These are phyloP conservation scores for Sclerotinia subarctica DNA, from an alignment of 2,329 filamentous ascomycete genomes.

Conservation along the genomic window DNA sequence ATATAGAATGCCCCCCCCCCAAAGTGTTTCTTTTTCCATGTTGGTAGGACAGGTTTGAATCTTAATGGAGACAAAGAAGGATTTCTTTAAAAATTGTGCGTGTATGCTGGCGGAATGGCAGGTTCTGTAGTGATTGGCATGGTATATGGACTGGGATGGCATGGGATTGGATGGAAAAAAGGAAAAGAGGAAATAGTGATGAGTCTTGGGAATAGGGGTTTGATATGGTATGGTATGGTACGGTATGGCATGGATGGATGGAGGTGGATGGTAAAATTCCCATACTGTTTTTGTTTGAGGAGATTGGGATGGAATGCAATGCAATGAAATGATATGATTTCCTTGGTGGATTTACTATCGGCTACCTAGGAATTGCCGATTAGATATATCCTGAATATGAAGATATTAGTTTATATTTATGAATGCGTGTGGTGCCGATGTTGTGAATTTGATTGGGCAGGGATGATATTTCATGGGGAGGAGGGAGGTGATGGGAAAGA, in stretches of 20 bases:
- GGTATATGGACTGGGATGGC: background rate
- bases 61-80: background rate
- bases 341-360: background rate
- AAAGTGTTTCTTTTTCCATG: background rate
- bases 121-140: background rate
- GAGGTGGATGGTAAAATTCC: background rate
- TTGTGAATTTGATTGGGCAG: background rate
- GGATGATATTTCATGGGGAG: background rate
- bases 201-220: background rate
- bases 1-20: background rate
- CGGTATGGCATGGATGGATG: background rate
- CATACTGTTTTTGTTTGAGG: background rate
- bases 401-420: background rate
- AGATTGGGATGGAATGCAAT: slow-evolving; percentile 5
- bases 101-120: background rate
- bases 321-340: background rate
- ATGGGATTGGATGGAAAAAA: background rate
- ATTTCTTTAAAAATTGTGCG: background rate
- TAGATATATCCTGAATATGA: slow-evolving; percentile 11
- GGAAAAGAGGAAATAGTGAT: background rate
- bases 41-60: background rate
- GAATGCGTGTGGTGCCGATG: background rate
- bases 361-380: background rate
- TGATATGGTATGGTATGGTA: background rate
- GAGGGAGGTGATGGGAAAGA: background rate